Evolutionary conservation across 139 green algal genomes (phyloP).

Genomic region (Tetradesmus lagerheimii): DNA sequence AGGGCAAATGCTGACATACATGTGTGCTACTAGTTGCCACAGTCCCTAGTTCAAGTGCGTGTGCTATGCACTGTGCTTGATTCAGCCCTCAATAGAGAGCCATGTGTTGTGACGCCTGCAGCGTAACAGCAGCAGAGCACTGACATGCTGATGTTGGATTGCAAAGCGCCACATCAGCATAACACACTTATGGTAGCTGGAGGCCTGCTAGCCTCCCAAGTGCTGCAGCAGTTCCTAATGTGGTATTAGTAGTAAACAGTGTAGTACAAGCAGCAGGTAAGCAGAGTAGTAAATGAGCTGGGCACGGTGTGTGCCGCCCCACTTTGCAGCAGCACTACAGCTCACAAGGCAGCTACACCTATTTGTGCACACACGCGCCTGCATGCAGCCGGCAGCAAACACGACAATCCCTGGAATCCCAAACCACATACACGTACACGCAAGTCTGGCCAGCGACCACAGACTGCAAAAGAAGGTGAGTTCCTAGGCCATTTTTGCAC

Average conservation of each 20-base stretch:
- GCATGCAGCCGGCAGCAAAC: not conserved
- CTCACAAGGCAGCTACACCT: not conserved
- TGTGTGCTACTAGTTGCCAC: not conserved
- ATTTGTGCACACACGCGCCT: not conserved
- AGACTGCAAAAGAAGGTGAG: not conserved
- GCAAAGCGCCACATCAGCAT: not conserved
- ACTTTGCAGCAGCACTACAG: not conserved
- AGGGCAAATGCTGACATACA: not conserved
- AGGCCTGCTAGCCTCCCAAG: not conserved
- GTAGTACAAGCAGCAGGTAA: not conserved
- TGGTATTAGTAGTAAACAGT: not conserved
- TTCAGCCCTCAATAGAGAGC: too few relatives aligned
- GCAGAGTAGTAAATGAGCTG: not conserved
- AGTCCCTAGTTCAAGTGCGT: not conserved
- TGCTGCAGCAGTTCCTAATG: not conserved
- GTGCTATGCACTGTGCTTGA: not conserved
- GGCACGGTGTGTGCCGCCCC: not conserved
- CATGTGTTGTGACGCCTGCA: too few relatives aligned
- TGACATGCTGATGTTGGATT: too few relatives aligned
- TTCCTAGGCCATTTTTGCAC: not conserved
- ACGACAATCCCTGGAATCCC: not conserved
- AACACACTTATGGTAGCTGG: not conserved
- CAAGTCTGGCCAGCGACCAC: not conserved
- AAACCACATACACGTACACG: not conserved
- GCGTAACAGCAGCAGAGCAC: too few relatives aligned